Evolutionary conservation across 2,329 filamentous ascomycete species (phyloP), one percentile per base, ranked within the genome.

Genomic region (Pseudohalonectria lignicola): DNA sequence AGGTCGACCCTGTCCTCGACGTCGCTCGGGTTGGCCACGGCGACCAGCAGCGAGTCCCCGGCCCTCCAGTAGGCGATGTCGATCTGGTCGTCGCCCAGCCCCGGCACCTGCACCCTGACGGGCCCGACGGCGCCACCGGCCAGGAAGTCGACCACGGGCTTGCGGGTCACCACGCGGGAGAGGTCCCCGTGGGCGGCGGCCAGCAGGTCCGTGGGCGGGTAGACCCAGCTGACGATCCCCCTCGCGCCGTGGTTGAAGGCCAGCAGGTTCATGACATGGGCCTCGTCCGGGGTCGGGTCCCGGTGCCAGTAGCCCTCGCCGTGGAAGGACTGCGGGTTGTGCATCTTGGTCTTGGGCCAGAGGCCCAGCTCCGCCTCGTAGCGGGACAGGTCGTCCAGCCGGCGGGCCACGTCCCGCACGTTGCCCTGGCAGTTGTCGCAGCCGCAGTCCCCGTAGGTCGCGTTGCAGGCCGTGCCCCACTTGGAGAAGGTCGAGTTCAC

Each of bases 401-500:
- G 56, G 11, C 41, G 34, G 2, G 59, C 28, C 0, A 79, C 67
- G 47, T 80, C 75, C 16, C 62, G 57, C 15, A 77, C 59, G n/a
- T 50, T 52, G 37, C 69, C 71, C 3, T 53, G 45, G 51, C 76
- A 80, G 52, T 73, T 67, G 49, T 80, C 76, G 53, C 76, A 80
- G 8, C 75, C 76, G 54, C 74, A 78, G 55, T 73, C 69, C 43
- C 75, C 75, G 37, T 76, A 71, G 0, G 74, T 79, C 3, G 55
- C 42, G 52, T 79, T 79, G 51, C 71, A 76, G 0, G 55, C 52
- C 0, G 74, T 79, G 41, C 64, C 60, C 62, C 72, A 79, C 31
- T 66, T 66, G 8, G 65, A 72, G 45, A 60, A 74, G 3, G 61
- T 69, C 4, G 64, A 55, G 54, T 77, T 75, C 45, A 71, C 68